A percentile compares a stretch with the other conserved stretches of the same genome.
Evolutionary conservation across 768 basidiomycete genomes (phyloP).

Genomic region (Exsudoporus frostii): DNA sequence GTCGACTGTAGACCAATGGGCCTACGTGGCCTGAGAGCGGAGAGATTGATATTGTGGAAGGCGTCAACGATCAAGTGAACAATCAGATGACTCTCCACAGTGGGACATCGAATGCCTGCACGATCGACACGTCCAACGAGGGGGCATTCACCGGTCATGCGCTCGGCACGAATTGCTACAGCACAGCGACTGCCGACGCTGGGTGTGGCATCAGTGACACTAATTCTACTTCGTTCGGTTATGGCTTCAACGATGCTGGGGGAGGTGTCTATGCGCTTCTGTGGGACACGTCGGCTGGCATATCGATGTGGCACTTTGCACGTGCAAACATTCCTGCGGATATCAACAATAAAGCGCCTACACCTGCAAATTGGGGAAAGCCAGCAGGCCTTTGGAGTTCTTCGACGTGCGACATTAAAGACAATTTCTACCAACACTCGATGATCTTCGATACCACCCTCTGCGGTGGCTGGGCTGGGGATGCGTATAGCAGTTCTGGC

Average conservation of each 20-base stretch:
- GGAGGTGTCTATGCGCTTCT: slow-evolving; percentile 57
- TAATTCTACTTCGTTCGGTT: slow-evolving; percentile 41
- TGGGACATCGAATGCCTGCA: slow-evolving; percentile 38
- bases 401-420: slow-evolving; percentile 43
- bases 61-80: slow-evolving; percentile 53
- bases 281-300: slow-evolving; percentile 47
- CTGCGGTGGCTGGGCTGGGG: slow-evolving; percentile 31
- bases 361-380: slow-evolving; percentile 48
- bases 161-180: slow-evolving; percentile 38
- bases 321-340: slow-evolving; percentile 51
- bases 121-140: slow-evolving; percentile 7
- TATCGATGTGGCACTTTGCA: slow-evolving; percentile 56
- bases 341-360: slow-evolving; percentile 42
- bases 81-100: slow-evolving; percentile 73
- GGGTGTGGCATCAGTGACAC: slow-evolving; percentile 51
- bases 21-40: slow-evolving; percentile 51
- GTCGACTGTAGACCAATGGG: slow-evolving; percentile 39
- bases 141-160: slow-evolving; percentile 18
- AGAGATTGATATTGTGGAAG: slow-evolving; percentile 76
- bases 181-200: slow-evolving; percentile 37
- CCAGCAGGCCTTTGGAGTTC: slow-evolving; percentile 54
- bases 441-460: slow-evolving; percentile 41
- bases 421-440: slow-evolving; percentile 52
- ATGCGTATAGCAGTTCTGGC: slow-evolving; percentile 26
- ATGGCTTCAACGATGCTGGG: slow-evolving; percentile 29